These are phyloP conservation scores for Nemania sp. DNA, from an alignment of 2,329 filamentous ascomycete species.

Conservation along the genomic window DNA sequence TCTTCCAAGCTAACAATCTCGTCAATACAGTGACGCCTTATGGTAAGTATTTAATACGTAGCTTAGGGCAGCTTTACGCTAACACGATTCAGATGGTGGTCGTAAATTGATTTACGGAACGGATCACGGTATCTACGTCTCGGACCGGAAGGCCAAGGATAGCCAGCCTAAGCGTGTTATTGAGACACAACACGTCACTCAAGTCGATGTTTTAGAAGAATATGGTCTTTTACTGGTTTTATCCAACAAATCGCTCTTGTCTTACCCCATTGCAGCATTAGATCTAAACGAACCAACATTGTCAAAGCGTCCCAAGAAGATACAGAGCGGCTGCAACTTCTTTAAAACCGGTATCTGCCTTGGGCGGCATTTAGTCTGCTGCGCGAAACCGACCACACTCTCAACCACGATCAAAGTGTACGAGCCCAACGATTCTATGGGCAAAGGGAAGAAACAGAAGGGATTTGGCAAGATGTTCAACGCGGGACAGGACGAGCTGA, in stretches of 20 bases:
- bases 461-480: conserved; percentile 97
- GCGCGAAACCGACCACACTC: conserved; percentile 91
- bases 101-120: conserved; percentile 95
- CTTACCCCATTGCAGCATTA: conserved; percentile 87
- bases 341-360: conserved; percentile 98
- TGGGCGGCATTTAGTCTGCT: conserved; percentile 93
- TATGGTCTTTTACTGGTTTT: conserved; percentile 92
- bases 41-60: conserved; percentile 65
- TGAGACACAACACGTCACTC: conserved; percentile 87
- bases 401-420: conserved; percentile 99
- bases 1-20: conserved; percentile 76
- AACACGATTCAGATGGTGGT: conserved; percentile 78
- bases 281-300: conserved; percentile 85
- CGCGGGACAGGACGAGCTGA: conserved; percentile 90
- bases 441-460: conserved; percentile 94
- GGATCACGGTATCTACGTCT: conserved; percentile 91
- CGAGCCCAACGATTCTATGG: conserved; percentile 94
- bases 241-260: conserved; percentile 91
- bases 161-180: conserved; percentile 83
- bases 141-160: conserved; percentile 90
- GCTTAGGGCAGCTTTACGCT: conserved; percentile 25
- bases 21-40: conserved; percentile 96
- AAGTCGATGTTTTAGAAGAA: conserved; percentile 96
- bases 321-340: conserved; percentile 96
- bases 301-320: conserved; percentile 91